Evolutionary conservation across 177 flowering plant genomes (phyloP).

Genomic region (Tripterygium wilfordii): DNA sequence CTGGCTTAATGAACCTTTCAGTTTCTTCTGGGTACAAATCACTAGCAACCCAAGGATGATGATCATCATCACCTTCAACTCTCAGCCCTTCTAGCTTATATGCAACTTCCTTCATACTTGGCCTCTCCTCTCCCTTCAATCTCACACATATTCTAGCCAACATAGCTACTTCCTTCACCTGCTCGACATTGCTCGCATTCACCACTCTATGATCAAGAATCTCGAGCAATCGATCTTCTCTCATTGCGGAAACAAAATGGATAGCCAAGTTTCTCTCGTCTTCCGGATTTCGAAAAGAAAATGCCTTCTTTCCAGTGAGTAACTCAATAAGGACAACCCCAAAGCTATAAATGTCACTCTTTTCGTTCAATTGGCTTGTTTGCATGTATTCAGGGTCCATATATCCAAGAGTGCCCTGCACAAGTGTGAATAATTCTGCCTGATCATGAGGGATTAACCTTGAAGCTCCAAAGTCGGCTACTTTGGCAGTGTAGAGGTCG

Average conservation of each 20-base stretch:
- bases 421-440: conserved; percentile 6
- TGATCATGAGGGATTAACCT: conserved; percentile 10
- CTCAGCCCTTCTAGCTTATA: conserved; percentile 1
- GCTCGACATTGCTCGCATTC: neutral
- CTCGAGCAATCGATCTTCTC: neutral
- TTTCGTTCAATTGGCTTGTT: conserved; percentile 23
- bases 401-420: conserved; percentile 19
- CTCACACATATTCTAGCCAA: conserved; percentile 9
- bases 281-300: conserved; percentile 1
- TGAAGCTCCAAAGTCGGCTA: conserved; percentile 15
- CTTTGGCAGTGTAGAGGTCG: conserved; percentile 8
- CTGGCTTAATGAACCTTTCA: too few relatives aligned
- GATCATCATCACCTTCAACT: too few relatives aligned
- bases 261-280: conserved; percentile 3
- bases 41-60: neutral
- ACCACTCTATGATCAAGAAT: neutral
- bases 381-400: conserved; percentile 18
- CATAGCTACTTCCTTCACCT: conserved; percentile 6
- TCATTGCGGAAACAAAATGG: conserved; percentile 4
- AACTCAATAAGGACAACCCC: conserved; percentile 30
- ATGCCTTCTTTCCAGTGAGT: conserved; percentile 9
- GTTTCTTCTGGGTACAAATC: too few relatives aligned
- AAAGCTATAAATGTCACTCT: conserved; percentile 48
- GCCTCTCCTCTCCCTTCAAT: conserved; percentile 9
- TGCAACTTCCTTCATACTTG: conserved; percentile 15